These are phyloP conservation scores for Xylariaceae sp. DNA, from an alignment of 2,329 filamentous ascomycete genomes.

Conservation along the genomic window DNA sequence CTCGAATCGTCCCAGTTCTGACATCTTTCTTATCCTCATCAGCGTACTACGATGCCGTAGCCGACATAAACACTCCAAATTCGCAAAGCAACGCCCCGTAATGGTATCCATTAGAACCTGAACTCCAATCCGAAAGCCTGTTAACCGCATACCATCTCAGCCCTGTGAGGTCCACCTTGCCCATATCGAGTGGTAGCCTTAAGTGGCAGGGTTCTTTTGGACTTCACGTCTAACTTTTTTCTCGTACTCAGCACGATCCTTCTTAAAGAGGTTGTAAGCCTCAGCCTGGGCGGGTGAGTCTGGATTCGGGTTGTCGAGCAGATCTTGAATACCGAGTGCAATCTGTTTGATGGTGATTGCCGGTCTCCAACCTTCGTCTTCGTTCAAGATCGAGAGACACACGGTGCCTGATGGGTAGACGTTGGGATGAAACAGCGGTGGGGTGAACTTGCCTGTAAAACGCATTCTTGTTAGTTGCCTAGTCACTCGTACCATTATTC, in stretches of 20 bases:
- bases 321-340: slow-evolving; percentile 90
- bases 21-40: slow-evolving; percentile 15
- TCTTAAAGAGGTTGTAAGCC: slow-evolving; percentile 96
- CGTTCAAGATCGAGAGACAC: slow-evolving; percentile 95
- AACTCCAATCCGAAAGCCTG: slow-evolving; percentile 29
- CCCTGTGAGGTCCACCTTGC: slow-evolving; percentile 4
- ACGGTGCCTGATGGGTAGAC: slow-evolving; percentile 98
- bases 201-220: slow-evolving; percentile 78
- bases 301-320: slow-evolving; percentile 95
- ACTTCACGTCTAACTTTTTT: slow-evolving; percentile 86
- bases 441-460: slow-evolving; percentile 85
- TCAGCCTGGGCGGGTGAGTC: slow-evolving; percentile 97
- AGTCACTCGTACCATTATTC: not conserved
- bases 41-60: slow-evolving; percentile 8
- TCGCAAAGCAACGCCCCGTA: slow-evolving; percentile 29
- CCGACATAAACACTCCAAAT: slow-evolving; percentile 8
- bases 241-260: slow-evolving; percentile 86
- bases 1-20: no score
- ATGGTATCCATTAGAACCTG: slow-evolving; percentile 29
- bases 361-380: slow-evolving; percentile 98
- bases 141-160: slow-evolving; percentile 9
- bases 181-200: not conserved
- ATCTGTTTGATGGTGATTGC: slow-evolving; percentile 99
- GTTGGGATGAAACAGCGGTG: slow-evolving; percentile 96
- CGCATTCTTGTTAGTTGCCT: slow-evolving; percentile 15